Conservation (phyloP, 176 grass and related monocot genomes). For the Thalia dealbata region DNA sequence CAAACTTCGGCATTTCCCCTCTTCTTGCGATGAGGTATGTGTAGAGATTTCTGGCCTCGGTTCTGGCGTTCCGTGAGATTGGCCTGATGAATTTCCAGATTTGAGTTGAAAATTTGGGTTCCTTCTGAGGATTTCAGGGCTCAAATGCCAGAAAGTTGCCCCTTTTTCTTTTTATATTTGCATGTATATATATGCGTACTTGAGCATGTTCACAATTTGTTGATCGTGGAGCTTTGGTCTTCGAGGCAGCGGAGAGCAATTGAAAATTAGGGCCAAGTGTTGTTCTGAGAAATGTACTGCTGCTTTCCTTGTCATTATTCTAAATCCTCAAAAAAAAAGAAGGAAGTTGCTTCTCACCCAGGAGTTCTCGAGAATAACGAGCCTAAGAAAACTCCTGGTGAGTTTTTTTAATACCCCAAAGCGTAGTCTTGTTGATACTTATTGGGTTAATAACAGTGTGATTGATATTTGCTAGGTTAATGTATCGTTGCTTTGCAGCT, state of each 20-base stretch:
- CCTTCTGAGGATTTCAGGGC: not conserved
- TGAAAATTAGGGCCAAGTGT: not conserved
- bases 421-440: not conserved
- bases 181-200: not conserved
- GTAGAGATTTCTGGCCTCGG: not conserved
- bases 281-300: not conserved
- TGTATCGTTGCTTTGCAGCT: too few species aligned
- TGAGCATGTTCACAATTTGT: not conserved
- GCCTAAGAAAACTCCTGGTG: not conserved
- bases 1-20: not conserved
- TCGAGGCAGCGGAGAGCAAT: not conserved
- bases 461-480: too few species aligned
- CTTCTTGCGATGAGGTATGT: not conserved
- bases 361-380: too few species aligned
- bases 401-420: not conserved
- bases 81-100: not conserved
- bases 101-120: not conserved
- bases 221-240: not conserved
- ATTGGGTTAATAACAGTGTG: too few species aligned
- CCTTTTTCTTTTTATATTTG: not conserved
- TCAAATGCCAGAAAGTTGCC: not conserved
- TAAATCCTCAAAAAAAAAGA: not conserved
- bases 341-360: not conserved
- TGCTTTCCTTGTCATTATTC: not conserved
- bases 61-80: too few species aligned